Base-by-base conservation (phyloP, 83 land plant genomes). In the Isoetes engelmannii region DNA sequence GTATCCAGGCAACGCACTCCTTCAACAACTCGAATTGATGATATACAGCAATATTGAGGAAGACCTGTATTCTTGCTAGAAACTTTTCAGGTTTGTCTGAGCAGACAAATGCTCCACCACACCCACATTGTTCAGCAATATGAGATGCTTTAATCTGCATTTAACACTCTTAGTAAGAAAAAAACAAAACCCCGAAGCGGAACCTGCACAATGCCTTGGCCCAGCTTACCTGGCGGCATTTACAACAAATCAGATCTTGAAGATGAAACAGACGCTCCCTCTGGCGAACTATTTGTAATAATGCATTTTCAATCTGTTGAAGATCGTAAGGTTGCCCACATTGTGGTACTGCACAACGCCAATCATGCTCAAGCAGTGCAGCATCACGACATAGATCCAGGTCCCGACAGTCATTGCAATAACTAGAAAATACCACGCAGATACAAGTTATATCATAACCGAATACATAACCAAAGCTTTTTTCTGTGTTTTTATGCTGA, bases 331-430 rank as follows among this genome's bases (percentile, higher is more conserved):
- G 93, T 77, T 95, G 99, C 7, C 97, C 93, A 82, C 99, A 95
- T 44, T 82, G 85, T 37, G 93, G 94, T 47, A 85, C 82, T 28
- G 82, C 80, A 73, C 99, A 95, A 17, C 84, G 80, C 99, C 97
- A 95, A 42, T 91, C 91, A 58, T 79, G 80, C 59, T 84, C 88
- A 6, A 82, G 68, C 63, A 91, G 72, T 43, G 97, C 79, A 20
- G 89, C 75, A 73, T 95, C 99, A 18, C 93, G 87, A 57, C 90
- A 84, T 18, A 95, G 75, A 61, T 95, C 97, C 49, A 95, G 78
- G 69, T 95, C 99, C 72, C 99, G 72, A 76, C 94, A 86, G 67
- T 95, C 99, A 72, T 95, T 91, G 75, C 99, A 95, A 69, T 91
- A 91, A 66, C 99, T 94, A 53, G 55, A 12, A 53, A 15, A 53